Evolutionary conservation across 2,329 filamentous ascomycete species (phyloP).

Genomic region (Cryphonectria parasitica): DNA sequence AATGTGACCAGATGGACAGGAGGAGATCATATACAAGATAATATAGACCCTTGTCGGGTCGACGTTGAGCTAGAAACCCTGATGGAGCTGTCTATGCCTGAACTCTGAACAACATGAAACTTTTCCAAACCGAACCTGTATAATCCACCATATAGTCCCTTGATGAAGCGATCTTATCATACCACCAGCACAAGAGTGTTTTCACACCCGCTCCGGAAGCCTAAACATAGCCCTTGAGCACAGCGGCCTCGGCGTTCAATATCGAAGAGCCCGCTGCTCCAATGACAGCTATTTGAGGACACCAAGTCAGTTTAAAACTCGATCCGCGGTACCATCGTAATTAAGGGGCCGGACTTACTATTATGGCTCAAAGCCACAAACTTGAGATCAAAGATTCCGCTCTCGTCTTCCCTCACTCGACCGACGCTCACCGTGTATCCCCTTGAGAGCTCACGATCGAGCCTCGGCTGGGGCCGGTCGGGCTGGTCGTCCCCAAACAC

Average conservation of each 20-base stretch:
- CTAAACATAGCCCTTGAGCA: constrained; percentile 83
- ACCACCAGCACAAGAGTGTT: background rate
- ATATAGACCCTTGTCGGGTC: background rate
- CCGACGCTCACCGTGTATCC: constrained; percentile 94
- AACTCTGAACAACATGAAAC: background rate
- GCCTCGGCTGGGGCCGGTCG: constrained; percentile 86
- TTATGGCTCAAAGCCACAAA: constrained; percentile 91
- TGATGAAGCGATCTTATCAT: background rate
- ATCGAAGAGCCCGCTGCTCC: constrained; percentile 96
- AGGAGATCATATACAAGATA: background rate
- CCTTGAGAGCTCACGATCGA: constrained; percentile 82
- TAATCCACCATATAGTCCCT: background rate
- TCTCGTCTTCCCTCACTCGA: constrained; percentile 81
- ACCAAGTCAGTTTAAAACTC: constrained; percentile 30
- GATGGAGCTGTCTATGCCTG: background rate
- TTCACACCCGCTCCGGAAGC: background rate
- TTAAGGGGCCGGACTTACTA: constrained; percentile 48
- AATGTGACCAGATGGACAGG: no score
- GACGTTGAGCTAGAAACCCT: background rate
- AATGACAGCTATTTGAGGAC: constrained; percentile 68
- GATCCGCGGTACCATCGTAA: background rate
- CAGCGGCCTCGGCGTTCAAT: constrained; percentile 88
- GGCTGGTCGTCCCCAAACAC: constrained; percentile 77
- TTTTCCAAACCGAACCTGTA: background rate
- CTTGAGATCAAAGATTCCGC: constrained; percentile 90